A percentile compares a stretch with the other conserved stretches of the same genome.
phyloP scores from a whole-genome alignment of 306 rosid species.

The Fragaria vesca region DNA sequence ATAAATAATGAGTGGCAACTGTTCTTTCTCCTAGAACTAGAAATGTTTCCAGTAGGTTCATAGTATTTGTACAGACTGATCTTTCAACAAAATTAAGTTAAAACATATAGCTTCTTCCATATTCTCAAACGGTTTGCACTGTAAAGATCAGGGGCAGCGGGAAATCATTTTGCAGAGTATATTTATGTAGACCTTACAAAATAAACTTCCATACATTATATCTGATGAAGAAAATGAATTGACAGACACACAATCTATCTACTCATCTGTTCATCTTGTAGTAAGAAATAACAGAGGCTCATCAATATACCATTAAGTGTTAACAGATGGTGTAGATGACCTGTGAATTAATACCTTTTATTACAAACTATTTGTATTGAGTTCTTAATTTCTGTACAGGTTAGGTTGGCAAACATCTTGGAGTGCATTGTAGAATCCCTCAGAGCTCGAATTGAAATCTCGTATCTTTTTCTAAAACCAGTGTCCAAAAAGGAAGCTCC shows the following conservation, averaged over 20 bases:
- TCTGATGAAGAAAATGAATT: not conserved
- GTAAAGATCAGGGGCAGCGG: not conserved
- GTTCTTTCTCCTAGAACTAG: not conserved
- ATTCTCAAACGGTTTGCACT: not conserved
- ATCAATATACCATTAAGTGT: not conserved
- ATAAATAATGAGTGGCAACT: not conserved
- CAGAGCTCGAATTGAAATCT: slow-evolving; percentile 63
- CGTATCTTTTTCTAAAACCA: slow-evolving; percentile 72
- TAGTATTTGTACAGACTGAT: not conserved
- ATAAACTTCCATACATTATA: not conserved
- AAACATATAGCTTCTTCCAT: too few species aligned
- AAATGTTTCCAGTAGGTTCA: not conserved
- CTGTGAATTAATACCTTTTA: not conserved
- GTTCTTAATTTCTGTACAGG: slow-evolving; percentile 25
- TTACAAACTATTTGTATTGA: not conserved
- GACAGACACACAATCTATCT: not conserved
- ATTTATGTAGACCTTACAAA: not conserved
- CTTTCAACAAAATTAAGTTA: not conserved
- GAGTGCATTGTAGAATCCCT: slow-evolving; percentile 75
- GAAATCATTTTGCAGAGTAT: not conserved
- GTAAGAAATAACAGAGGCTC: not conserved
- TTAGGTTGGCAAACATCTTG: slow-evolving; percentile 92
- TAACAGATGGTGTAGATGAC: not conserved
- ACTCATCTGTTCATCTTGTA: too few species aligned
- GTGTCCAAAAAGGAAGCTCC: slow-evolving; percentile 95